phyloP scores from a whole-genome alignment of 75 land plant genomes.

The Pseudotsuga menziesii region DNA sequence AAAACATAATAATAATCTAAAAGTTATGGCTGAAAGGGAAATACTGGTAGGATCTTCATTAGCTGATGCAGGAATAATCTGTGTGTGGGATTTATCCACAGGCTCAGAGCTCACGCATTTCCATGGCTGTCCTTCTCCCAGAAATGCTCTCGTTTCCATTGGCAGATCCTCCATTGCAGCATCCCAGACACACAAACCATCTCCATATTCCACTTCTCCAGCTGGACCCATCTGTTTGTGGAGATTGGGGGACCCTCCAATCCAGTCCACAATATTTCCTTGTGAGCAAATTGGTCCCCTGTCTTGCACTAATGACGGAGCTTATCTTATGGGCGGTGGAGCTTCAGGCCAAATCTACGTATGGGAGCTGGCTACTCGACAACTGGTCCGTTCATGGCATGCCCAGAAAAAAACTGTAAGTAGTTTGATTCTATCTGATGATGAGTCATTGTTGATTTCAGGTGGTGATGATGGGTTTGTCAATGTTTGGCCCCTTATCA shows the following conservation, averaged over 20 bases:
- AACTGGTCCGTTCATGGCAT: conserved; percentile 34
- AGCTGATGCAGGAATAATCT: not conserved
- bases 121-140: not conserved
- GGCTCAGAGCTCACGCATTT: not conserved
- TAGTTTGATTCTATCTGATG: conserved; percentile 40
- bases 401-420: conserved; percentile 46
- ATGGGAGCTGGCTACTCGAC: conserved; percentile 37
- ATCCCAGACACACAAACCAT: not conserved
- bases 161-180: not conserved
- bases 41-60: not conserved
- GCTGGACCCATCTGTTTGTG: conserved; percentile 4
- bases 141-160: not conserved
- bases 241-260: not conserved
- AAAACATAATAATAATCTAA: no score
- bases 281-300: conserved; percentile 34
- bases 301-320: conserved; percentile 50
- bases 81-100: conserved; percentile 1
- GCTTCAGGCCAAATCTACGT: conserved; percentile 25
- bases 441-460: conserved; percentile 57
- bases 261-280: conserved; percentile 1
- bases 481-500: conserved; percentile 45
- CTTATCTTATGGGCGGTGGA: conserved; percentile 55
- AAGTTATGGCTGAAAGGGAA: not conserved
- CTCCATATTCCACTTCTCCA: not conserved
- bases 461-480: conserved; percentile 65